Conservation (phyloP, 306 rosid species). For the Dicorynia guianensis region DNA sequence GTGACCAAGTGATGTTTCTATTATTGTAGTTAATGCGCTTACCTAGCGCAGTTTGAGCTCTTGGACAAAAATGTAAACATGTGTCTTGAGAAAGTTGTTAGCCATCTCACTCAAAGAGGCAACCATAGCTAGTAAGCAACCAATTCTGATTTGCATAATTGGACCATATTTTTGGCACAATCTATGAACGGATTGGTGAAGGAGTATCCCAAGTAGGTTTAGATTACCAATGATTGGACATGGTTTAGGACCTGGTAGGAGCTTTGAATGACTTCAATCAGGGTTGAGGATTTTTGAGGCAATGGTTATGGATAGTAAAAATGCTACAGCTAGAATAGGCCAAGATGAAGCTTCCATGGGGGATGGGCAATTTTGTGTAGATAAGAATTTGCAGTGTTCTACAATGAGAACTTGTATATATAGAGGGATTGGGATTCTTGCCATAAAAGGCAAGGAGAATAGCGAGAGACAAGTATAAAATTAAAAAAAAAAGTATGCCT, state of each 20-base stretch:
- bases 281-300: constrained; percentile 6
- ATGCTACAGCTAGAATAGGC: neutral
- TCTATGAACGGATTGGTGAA: constrained; percentile 55
- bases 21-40: constrained; percentile 45
- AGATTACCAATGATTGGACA: constrained; percentile 61
- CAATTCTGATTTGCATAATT: constrained; percentile 50
- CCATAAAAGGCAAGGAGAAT: no score
- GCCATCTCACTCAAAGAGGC: constrained; percentile 54
- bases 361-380: no score
- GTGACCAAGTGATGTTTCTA: constrained; percentile 50
- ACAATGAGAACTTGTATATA: no score
- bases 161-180: constrained; percentile 52
- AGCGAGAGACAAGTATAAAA: no score
- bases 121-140: constrained; percentile 46
- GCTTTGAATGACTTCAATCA: neutral
- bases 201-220: constrained; percentile 45
- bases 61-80: constrained; percentile 46
- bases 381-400: no score
- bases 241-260: constrained; percentile 58
- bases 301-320: constrained; percentile 11
- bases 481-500: no score
- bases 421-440: no score
- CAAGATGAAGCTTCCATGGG: constrained; percentile 34
- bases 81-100: constrained; percentile 37
- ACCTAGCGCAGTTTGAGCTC: constrained; percentile 55